These are phyloP conservation scores for Helenozyma rhizophorensis DNA, from an alignment of 805 yeast species.

Conservation along the genomic window DNA sequence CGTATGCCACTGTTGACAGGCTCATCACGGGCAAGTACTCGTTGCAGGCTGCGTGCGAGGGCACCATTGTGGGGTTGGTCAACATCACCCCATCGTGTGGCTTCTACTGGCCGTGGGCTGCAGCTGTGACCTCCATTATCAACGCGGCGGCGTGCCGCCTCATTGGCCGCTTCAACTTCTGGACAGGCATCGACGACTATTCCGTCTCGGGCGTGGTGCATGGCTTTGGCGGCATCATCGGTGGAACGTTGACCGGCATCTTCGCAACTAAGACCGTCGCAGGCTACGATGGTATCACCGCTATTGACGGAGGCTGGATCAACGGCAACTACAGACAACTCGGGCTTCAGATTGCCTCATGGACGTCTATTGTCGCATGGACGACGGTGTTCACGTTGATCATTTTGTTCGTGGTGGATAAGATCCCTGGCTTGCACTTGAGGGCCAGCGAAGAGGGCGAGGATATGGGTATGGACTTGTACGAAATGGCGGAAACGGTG, in stretches of 20 bases:
- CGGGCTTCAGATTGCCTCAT: slow-evolving; percentile 44
- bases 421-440: slow-evolving; percentile 47
- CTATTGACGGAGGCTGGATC: slow-evolving; percentile 45
- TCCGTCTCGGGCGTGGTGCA: slow-evolving; percentile 43
- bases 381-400: slow-evolving; percentile 38
- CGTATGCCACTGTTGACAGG: slow-evolving; percentile 43
- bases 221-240: slow-evolving; percentile 46
- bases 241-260: slow-evolving; percentile 39
- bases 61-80: slow-evolving; percentile 43
- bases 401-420: slow-evolving; percentile 44
- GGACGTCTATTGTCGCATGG: slow-evolving; percentile 42
- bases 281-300: slow-evolving; percentile 41
- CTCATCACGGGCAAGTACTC: slow-evolving; percentile 38
- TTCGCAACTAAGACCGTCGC: slow-evolving; percentile 43
- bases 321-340: slow-evolving; percentile 42
- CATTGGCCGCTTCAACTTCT: slow-evolving; percentile 30
- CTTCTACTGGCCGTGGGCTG: slow-evolving; percentile 43
- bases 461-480: slow-evolving; percentile 47
- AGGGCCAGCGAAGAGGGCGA: slow-evolving; percentile 45
- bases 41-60: slow-evolving; percentile 41
- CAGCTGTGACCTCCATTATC: slow-evolving; percentile 39
- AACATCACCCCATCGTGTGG: slow-evolving; percentile 47
- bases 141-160: slow-evolving; percentile 36
- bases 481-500: slow-evolving; percentile 47
- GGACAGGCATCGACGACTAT: slow-evolving; percentile 44